Evolutionary conservation across 768 basidiomycete genomes (phyloP), one percentile per base, ranked within the genome.

Genomic region (Boletus subcaerulescens): DNA sequence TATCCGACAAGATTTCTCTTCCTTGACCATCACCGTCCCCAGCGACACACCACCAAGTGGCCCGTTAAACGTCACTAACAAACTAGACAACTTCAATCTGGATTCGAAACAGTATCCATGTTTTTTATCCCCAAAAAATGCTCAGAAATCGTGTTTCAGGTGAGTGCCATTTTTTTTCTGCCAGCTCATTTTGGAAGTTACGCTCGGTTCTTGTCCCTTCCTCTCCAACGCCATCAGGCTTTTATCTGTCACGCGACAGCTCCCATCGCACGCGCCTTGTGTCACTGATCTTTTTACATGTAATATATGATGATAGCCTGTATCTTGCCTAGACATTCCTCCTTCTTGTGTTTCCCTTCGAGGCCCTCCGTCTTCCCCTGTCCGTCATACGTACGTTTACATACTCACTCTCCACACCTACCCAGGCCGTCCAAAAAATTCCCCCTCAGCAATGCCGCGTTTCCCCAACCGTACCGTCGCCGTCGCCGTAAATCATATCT

Each of bases 381-480:
- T 53, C 55, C 56, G 36, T 55, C 57, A 52, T 60, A 62, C 59
- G 60, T 61, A 62, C 71, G 51, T 55, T 59, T 24, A 54, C 56
- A 39, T 59, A 56, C 62, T 70, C 56, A 69, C 57, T n/a, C 50
- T 36, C 32, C 26, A 44, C 18, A 42, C 58, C 11, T 35, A 26
- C 64, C 11, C 59, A 78, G 80, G 68, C 70, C 63, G 63, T 64
- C 68, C 72, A 67, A 79, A 74, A 69, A 80, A 76, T 72, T 76
- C 79, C 70, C 74, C 82, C 79, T 71, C 79, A 75, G 58, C 78
- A 76, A 84, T 87, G 85, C 76, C 84, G 78, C 73, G 77, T 83
- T 73, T 84, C 82, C 79, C 81, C 77, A 73, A 82, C 76, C 76
- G 83, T 84, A 85, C 84, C 77, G 74, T 79, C 76, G 81, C 70